phyloP scores from a whole-genome alignment of 805 yeast genomes.

The Saturnispora ahearnii region DNA sequence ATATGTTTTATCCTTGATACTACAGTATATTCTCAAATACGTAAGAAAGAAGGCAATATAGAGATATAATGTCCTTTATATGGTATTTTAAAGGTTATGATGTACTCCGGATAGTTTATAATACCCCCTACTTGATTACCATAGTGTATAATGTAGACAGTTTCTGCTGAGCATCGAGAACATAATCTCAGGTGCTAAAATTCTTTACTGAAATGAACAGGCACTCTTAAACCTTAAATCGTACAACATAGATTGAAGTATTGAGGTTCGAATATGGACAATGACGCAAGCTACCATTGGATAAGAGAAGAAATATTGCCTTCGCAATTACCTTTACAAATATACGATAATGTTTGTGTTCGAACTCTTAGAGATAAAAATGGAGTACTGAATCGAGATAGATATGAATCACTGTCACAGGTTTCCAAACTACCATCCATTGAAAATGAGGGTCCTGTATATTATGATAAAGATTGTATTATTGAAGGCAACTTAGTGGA shows the following conservation, averaged over 20 bases:
- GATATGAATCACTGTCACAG: conserved; percentile 11
- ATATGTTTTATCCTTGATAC: no score
- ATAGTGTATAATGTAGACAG: no score
- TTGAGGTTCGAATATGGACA: background rate
- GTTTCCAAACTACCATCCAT: background rate
- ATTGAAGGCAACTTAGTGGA: background rate
- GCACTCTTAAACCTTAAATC: background rate
- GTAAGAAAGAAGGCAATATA: no score
- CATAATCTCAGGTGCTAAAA: no score
- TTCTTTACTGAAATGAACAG: no score
- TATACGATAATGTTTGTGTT: conserved; percentile 19
- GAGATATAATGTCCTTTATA: no score
- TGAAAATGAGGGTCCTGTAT: background rate
- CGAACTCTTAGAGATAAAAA: conserved; percentile 7
- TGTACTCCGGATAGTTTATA: no score
- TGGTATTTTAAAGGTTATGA: no score
- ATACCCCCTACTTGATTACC: no score
- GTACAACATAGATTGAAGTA: background rate
- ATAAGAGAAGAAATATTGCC: conserved; percentile 21
- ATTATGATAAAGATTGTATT: background rate
- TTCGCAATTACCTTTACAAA: conserved; percentile 16
- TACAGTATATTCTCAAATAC: no score
- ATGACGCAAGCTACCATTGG: background rate
- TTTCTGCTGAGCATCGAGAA: no score
- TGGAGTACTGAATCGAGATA: conserved; percentile 6